Evolutionary conservation across 345 rosid species (phyloP).

Genomic region (Linum trigynum): DNA sequence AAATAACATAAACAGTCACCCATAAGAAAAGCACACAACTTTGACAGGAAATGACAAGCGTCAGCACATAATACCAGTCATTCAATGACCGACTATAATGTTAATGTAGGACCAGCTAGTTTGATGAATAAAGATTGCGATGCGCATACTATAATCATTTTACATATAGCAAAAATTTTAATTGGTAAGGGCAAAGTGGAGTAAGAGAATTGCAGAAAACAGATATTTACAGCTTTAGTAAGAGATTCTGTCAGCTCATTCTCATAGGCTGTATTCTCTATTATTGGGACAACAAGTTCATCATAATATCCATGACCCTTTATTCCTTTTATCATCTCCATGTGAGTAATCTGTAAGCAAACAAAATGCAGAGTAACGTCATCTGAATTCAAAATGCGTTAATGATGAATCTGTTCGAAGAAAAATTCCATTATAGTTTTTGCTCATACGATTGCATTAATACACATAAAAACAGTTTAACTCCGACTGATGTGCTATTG

Average conservation of each 20-base stretch:
- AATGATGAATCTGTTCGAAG: not conserved
- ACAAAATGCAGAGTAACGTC: not conserved
- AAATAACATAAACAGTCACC: not conserved
- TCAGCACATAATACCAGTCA: not conserved
- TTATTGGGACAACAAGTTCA: conserved; percentile 88
- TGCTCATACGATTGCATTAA: too few relatives aligned
- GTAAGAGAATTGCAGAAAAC: not conserved
- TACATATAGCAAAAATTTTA: not conserved
- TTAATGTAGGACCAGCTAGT: not conserved
- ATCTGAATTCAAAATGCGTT: not conserved
- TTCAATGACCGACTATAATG: not conserved
- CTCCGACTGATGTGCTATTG: too few relatives aligned
- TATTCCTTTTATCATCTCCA: conserved; percentile 99
- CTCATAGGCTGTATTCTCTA: conserved; percentile 91
- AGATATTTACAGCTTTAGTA: conserved; percentile 64
- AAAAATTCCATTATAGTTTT: too few relatives aligned
- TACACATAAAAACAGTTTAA: not conserved
- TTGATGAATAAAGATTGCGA: conserved; percentile 1
- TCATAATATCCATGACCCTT: conserved; percentile 94
- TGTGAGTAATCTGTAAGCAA: conserved; percentile 72
- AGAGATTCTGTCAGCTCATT: conserved; percentile 86
- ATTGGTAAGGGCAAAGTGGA: not conserved
- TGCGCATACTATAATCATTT: conserved; percentile 2
- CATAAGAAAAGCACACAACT: not conserved
- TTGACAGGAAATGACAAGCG: not conserved